Evolutionary conservation across 345 rosid genomes (phyloP).

Genomic region (Sonneratia caseolaris): DNA sequence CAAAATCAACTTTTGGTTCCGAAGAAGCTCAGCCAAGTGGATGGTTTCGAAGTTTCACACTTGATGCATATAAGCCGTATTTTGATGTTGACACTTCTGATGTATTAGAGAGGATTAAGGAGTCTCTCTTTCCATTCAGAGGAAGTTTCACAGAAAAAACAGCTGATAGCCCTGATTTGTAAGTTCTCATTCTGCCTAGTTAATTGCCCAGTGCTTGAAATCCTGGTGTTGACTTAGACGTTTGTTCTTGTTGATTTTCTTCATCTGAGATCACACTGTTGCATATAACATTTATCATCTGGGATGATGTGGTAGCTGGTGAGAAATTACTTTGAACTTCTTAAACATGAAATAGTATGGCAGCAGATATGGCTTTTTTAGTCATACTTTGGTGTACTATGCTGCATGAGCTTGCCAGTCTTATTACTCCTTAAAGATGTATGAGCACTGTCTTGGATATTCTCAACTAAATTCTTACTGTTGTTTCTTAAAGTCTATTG

Average conservation of each 20-base stretch:
- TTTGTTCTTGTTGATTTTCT: background rate
- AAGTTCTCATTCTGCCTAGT: constrained; percentile 21
- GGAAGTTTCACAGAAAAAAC: constrained; percentile 92
- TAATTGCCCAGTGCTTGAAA: background rate
- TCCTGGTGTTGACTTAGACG: background rate
- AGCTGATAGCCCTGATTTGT: constrained; percentile 78
- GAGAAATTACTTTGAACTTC: background rate
- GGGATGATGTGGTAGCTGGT: background rate
- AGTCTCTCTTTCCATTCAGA: constrained; percentile 87
- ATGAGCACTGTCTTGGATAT: background rate
- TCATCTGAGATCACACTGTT: background rate
- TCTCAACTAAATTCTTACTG: background rate
- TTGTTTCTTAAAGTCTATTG: background rate
- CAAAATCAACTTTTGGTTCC: constrained; percentile 51
- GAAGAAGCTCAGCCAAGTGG: constrained; percentile 75
- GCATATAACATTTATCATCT: background rate
- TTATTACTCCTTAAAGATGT: background rate
- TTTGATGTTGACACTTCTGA: constrained; percentile 91
- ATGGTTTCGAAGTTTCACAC: constrained; percentile 62
- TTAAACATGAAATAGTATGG: background rate
- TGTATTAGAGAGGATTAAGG: constrained; percentile 82
- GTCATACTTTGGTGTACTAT: background rate
- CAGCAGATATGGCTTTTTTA: background rate
- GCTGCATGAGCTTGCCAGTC: background rate
- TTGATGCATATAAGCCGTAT: constrained; percentile 84